A percentile compares a stretch with the other conserved stretches of the same genome.
Conservation (phyloP, 768 basidiomycete genomes). For the Leccinum variicolor region DNA sequence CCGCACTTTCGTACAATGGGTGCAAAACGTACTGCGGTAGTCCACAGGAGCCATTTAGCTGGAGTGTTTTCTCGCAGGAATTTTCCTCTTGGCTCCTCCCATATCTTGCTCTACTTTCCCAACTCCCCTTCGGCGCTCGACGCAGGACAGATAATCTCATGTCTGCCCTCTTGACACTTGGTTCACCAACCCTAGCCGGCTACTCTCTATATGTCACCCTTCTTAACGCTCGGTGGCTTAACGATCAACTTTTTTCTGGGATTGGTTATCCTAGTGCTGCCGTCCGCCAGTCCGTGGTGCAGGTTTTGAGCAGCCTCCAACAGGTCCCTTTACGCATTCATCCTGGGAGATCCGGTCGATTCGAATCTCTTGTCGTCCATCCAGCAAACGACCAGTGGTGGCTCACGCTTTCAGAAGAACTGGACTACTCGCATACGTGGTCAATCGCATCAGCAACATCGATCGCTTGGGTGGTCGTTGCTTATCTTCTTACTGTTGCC, state of each 20-base stretch:
- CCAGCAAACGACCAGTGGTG: constrained; percentile 44
- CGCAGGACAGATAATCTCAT: constrained; percentile 40
- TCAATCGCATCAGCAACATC: constrained; percentile 37
- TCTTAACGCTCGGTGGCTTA: constrained; percentile 43
- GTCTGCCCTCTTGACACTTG: constrained; percentile 41
- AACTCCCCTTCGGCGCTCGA: constrained; percentile 45
- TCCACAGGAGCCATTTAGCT: constrained; percentile 14
- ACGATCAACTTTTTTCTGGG: constrained; percentile 28
- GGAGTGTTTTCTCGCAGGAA: constrained; percentile 30
- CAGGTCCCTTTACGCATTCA: constrained; percentile 38
- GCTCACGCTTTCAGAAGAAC: constrained; percentile 28
- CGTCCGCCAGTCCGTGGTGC: constrained; percentile 23
- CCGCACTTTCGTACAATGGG: constrained; percentile 6
- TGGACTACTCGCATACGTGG: constrained; percentile 41
- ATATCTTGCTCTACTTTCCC: constrained; percentile 46
- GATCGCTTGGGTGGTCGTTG: constrained; percentile 43
- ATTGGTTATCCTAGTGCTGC: constrained; percentile 23
- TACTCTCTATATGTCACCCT: constrained; percentile 44
- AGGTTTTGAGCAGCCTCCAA: constrained; percentile 38
- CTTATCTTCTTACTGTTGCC: constrained; percentile 30
- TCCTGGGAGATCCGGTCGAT: constrained; percentile 22
- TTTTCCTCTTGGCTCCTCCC: constrained; percentile 47
- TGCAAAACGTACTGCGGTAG: constrained; percentile 12
- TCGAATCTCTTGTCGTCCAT: constrained; percentile 42
- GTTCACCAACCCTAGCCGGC: constrained; percentile 42